Evolutionary conservation across 2,329 filamentous ascomycete genomes (phyloP), one percentile per base, ranked within the genome.

Genomic region (Orbilia oligospora): DNA sequence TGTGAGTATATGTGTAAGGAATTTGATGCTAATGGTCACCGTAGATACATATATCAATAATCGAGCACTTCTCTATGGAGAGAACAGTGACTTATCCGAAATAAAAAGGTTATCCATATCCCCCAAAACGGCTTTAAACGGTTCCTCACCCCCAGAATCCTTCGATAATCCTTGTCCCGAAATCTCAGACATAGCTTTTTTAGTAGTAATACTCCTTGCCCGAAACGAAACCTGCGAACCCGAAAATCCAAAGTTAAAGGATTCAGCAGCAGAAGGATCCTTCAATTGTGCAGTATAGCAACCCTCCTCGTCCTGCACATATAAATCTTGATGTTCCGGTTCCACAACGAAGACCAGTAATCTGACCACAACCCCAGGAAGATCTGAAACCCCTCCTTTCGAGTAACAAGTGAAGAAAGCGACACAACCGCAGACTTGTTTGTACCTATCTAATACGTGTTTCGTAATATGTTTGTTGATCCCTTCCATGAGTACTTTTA

Each of bases 231-330:
- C 53, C 8, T 14, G n/a, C 5, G n/a, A 12, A 38, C n/a, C 0
- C 9, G 53, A 58, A 14, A 20, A 58, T 3, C 53, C 53, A 6
- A 58, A 58, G 9, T 58, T 58, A 30, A 58, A 58, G 5, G 53
- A 20, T 12, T 58, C 30, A 2, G 30, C 30, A 1, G 53, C 30
- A 22, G 24, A 36, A 4, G 53, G 2, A 16, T 58, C 33, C 20
- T 58, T 38, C 12, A 20, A 14, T 38, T 38, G 27, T 3, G 53
- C 53, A 2, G 53, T 58, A 20, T 36, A 58, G 10, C 1, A 58
- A 2, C 53, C 53, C 10, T n/a, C 30, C 3, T 38, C 53, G 30
- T 38, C 36, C 12, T 58, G 16, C 3, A 58, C 53, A 16, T 36
- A 58, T 20, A 58, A 22, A 36, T 58, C 4, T 16, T 38, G n/a